phyloP scores from a whole-genome alignment of 108 stramenopile genomes.

The Discostella pseudostelligera region DNA sequence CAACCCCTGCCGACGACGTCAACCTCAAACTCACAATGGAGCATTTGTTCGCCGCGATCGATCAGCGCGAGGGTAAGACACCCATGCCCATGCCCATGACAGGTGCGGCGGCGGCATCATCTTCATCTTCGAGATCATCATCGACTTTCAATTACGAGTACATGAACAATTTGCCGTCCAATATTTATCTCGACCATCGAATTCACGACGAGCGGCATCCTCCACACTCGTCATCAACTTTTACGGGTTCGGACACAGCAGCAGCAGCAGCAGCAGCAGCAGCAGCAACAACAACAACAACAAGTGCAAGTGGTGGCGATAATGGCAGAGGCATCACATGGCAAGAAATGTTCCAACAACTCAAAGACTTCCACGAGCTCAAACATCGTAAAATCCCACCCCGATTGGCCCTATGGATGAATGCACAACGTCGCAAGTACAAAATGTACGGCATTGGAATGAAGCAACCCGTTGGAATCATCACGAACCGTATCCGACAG shows the following conservation, averaged over 20 bases:
- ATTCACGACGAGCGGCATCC: not conserved
- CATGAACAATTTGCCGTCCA: not conserved
- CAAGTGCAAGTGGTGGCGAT: too few relatives aligned
- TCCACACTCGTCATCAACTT: not conserved
- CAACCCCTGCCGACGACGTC: too few relatives aligned
- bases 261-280: not conserved
- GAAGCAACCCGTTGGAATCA: constrained; percentile 13
- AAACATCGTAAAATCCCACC: constrained; percentile 9
- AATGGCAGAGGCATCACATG: not conserved
- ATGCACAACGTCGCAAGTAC: constrained; percentile 19
- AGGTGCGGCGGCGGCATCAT: too few relatives aligned
- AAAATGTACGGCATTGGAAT: constrained; percentile 15
- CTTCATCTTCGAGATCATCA: too few relatives aligned
- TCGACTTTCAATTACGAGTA: too few relatives aligned
- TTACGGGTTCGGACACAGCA: not conserved
- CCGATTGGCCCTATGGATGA: constrained; percentile 16
- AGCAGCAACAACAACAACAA: too few relatives aligned
- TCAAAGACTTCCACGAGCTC: constrained; percentile 18
- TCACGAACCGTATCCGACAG: constrained; percentile 14
- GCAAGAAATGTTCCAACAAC: constrained; percentile 24
- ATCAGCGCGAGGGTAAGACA: too few relatives aligned
- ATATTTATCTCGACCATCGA: not conserved
- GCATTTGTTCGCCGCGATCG: too few relatives aligned
- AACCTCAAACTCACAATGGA: too few relatives aligned
- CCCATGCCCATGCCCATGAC: too few relatives aligned